Base-by-base conservation (phyloP, 352 stramenopile species). In the Pythium periplocum region DNA sequence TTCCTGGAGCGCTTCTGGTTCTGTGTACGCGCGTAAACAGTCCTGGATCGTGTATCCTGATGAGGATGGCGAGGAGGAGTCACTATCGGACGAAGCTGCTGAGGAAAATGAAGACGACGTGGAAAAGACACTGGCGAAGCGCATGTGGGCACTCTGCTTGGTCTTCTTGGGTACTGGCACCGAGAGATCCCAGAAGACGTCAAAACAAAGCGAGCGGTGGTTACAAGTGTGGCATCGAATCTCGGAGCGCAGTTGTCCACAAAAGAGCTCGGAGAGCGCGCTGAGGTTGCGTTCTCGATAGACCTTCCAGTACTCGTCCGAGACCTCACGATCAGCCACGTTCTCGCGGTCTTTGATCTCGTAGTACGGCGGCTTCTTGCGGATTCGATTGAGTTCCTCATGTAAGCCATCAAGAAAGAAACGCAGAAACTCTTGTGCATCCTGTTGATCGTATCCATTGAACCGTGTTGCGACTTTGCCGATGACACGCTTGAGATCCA, bases 381-480 rank as follows among this genome's bases (percentile, higher is more conserved):
- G 69, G 41, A 93, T 73, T 1, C 69, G 69, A 51, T 93, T 93
- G 11, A 96, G 64, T 51, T 96, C 87, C 62, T 93, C 87, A 52
- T 96, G 87, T 32, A 96, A 62, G 12, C 71, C 80, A 41, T 96
- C 86, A 1, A 97, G 66, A 9, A 97, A 60, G 34, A 89, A 91
- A 9, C 89, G 87, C n/a, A 97, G 61, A 50, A 96, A 96, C 53
- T 97, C 87, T 51, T 96, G 86, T 1, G 88, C 84, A 48, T 97
- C 88, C 52, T 96, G 86, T 57, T 96, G 87, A 41, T 93, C 79
- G 64, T 96, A 96, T 4, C 80, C 78, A 0, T 64, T 75, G 46
- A 93, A 95, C n/a, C 78, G 65, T 4, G 69, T 75, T 5, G 82
- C 73, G 9, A 86, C 70, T 41, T 90, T 87, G 11, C 78, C 76